Evolutionary conservation across 768 basidiomycete genomes (phyloP).

Genomic region (Termitomyces sp.): DNA sequence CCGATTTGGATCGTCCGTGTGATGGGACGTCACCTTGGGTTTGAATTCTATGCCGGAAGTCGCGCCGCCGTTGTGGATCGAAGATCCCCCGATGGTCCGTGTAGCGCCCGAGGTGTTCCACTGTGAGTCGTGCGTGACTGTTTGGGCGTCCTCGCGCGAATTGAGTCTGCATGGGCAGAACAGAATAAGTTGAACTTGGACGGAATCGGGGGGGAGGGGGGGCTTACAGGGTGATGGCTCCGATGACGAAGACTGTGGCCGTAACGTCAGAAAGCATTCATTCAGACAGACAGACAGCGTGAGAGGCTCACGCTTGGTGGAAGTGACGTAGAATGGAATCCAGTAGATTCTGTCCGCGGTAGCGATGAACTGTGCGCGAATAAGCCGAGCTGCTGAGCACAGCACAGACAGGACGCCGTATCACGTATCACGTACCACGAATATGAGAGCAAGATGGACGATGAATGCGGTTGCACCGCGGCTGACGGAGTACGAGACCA

Average conservation of each 20-base stretch:
- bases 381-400: not conserved
- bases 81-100: conserved; percentile 9
- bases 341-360: conserved; percentile 12
- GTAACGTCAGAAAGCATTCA: not conserved
- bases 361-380: conserved; percentile 7
- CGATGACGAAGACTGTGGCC: conserved; percentile 14
- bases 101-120: conserved; percentile 3
- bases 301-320: conserved; percentile 9
- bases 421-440: conserved; percentile 6
- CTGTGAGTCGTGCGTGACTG: not conserved
- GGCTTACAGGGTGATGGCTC: conserved; percentile 14
- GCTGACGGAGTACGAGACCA: conserved; percentile 10
- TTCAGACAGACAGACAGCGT: too few species aligned
- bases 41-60: conserved; percentile 9
- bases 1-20: not conserved
- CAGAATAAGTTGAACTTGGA: not conserved
- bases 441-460: conserved; percentile 12
- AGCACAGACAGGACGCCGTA: not conserved
- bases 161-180: conserved; percentile 4
- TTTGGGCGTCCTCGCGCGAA: conserved; percentile 5
- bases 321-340: conserved; percentile 13
- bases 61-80: not conserved
- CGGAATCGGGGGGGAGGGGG: not conserved
- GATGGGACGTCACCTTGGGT: conserved; percentile 1
- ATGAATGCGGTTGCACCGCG: conserved; percentile 10